Base-by-base conservation (phyloP, 2,329 filamentous ascomycete genomes). In the Scytalidium lignicola region DNA sequence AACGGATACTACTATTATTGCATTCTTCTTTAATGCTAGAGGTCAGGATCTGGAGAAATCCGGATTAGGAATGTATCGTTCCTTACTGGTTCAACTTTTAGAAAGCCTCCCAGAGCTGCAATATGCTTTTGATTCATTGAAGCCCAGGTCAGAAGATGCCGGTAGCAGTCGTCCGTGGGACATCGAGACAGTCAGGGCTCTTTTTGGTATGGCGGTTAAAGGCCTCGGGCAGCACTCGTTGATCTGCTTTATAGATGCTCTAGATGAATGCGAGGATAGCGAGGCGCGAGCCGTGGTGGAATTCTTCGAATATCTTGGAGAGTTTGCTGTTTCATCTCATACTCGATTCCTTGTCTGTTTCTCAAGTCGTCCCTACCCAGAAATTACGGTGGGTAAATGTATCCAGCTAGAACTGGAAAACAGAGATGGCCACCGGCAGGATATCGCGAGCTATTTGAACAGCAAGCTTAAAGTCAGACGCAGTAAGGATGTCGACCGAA, bases 41-140 rank as follows among this genome's bases (percentile, higher is more conserved):
- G 47, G 49, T 18, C 46, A 44, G 53, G 0, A 60, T 3, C 57
- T 75, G 8, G 74, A 80, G 41, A 75, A 64, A 41, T 69, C 72
- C 0, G 61, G 65, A 0, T 4, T 65, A 0, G 78, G 78, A 0
- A 70, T 81, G 65, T 79, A 75, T 52, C 66, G 75, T 1, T 73
- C 73, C 0, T 43, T 81, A 0, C 41, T 55, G 5, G 23, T 61
- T 0, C 74, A 80, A 23, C 53, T 80, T 0, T 54, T 80, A 0
- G 17, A 62, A 0, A 46, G 55, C 0, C 46, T 62, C 0, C 62
- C 68, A 0, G 59, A 68, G 0, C 57, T 76, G 0, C 64, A 71
- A 37, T 5, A 42, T 0, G 53, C 68, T 0, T 52, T 75, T 0
- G 62, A 71, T 22, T 39, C 54, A 9, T 42, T 43, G 17, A 44